A percentile compares a stretch with the other conserved stretches of the same genome.
Evolutionary conservation across 2,329 filamentous ascomycete species (phyloP).

Genomic region (Diaporthe helianthi): DNA sequence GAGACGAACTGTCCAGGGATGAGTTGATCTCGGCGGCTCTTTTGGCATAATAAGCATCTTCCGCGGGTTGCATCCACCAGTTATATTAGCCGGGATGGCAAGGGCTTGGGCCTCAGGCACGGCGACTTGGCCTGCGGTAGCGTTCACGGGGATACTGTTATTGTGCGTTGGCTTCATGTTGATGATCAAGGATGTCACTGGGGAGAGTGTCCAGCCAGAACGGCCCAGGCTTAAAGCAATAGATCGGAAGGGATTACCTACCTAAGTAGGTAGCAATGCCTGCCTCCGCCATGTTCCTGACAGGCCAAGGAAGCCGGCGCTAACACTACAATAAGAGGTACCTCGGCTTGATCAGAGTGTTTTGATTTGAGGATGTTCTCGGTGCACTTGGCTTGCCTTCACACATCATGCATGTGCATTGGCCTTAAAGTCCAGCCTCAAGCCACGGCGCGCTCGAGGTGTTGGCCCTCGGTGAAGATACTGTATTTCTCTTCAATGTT

Average conservation of each 20-base stretch:
- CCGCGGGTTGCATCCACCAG: slow-evolving; percentile 6
- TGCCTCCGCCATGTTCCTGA: neutral
- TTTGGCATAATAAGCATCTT: neutral
- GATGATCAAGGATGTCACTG: slow-evolving; percentile 6
- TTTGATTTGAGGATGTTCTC: slow-evolving; percentile 17
- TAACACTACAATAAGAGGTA: neutral
- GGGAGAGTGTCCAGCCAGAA: too few relatives aligned
- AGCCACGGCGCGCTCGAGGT: neutral
- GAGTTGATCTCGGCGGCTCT: neutral
- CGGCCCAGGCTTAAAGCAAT: neutral
- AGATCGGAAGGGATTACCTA: neutral
- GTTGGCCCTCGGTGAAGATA: neutral
- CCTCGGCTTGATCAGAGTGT: slow-evolving; percentile 7
- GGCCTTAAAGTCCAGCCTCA: neutral
- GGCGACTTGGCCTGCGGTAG: slow-evolving; percentile 16
- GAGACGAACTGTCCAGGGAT: slow-evolving; percentile 17
- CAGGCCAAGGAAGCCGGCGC: slow-evolving; percentile 19
- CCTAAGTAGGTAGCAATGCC: too few relatives aligned
- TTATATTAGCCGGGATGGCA: slow-evolving; percentile 1
- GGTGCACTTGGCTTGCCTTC: slow-evolving; percentile 5
- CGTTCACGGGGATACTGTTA: neutral
- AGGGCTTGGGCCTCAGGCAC: neutral
- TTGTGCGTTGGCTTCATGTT: neutral
- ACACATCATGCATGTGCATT: slow-evolving; percentile 20
- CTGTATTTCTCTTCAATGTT: neutral